phyloP scores from a whole-genome alignment of 345 rosid genomes.

The Populus davidiana region DNA sequence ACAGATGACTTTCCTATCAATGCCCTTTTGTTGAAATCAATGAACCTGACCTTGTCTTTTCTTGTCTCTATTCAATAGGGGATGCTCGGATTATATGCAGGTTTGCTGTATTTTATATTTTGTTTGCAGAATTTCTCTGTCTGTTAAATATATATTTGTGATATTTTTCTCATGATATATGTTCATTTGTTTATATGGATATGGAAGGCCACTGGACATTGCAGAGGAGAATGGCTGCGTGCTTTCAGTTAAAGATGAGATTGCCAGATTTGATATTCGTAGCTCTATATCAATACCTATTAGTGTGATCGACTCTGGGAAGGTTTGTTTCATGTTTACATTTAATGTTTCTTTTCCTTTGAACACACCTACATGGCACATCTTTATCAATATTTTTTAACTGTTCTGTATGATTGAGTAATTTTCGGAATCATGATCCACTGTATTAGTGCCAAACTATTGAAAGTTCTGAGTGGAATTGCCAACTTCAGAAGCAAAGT shows the following conservation, averaged over 20 bases:
- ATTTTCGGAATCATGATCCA: slow-evolving; percentile 5
- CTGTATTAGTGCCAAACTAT: slow-evolving; percentile 43
- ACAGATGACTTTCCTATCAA: background rate
- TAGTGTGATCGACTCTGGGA: slow-evolving; percentile 53
- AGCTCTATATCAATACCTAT: slow-evolving; percentile 52
- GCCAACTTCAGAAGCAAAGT: slow-evolving; percentile 39
- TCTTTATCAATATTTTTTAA: background rate
- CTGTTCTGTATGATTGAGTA: background rate
- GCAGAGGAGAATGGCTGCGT: slow-evolving; percentile 43
- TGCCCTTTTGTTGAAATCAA: background rate
- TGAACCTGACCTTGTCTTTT: slow-evolving; percentile 2
- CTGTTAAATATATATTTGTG: background rate
- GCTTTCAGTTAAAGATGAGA: slow-evolving; percentile 32
- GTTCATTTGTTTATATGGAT: background rate
- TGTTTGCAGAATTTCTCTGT: background rate
- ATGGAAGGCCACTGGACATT: slow-evolving; percentile 47
- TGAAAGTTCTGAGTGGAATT: slow-evolving; percentile 44
- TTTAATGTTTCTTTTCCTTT: background rate
- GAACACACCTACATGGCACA: background rate
- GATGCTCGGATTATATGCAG: slow-evolving; percentile 76
- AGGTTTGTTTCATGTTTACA: slow-evolving; percentile 35
- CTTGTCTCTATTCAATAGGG: slow-evolving; percentile 35
- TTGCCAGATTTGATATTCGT: slow-evolving; percentile 33
- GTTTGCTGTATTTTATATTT: slow-evolving; percentile 25
- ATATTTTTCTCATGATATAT: background rate